These are phyloP conservation scores for Lagenaria siceraria DNA, from an alignment of 306 rosid species.

Conservation along the genomic window DNA sequence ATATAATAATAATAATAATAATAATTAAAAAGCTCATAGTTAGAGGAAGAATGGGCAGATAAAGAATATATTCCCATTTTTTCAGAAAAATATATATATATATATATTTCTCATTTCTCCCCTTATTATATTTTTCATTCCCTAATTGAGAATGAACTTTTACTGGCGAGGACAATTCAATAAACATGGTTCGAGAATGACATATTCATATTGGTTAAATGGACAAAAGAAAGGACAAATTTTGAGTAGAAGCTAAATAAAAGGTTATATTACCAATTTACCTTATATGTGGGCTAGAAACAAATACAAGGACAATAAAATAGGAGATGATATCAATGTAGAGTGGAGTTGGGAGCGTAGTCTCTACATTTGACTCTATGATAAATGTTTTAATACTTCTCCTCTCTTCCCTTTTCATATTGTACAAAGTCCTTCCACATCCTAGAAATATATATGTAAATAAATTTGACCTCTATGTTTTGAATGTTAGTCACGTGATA, in stretches of 20 bases:
- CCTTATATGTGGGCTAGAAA: neutral
- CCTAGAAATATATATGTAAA: neutral
- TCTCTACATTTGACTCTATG: neutral
- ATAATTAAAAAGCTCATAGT: too few relatives aligned
- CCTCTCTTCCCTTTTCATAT: neutral
- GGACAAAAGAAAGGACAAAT: neutral
- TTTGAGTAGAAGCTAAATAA: neutral
- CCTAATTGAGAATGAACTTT: neutral
- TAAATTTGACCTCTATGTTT: neutral
- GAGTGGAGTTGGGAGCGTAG: neutral
- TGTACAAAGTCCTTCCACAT: neutral
- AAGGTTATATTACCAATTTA: neutral
- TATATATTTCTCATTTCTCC: too few relatives aligned
- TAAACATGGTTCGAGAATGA: neutral
- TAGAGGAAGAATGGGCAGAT: too few relatives aligned
- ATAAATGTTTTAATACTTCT: neutral
- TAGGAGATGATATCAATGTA: neutral
- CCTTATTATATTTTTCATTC: neutral
- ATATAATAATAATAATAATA: too few relatives aligned
- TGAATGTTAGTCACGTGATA: neutral
- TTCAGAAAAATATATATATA: too few relatives aligned
- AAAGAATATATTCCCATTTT: too few relatives aligned
- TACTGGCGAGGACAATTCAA: neutral
- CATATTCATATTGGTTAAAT: neutral
- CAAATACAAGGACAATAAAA: neutral